A percentile compares a stretch with the other conserved stretches of the same genome.
Conservation (phyloP, 805 yeast genomes). For the Yamadazyma takamatsuzukensis region DNA sequence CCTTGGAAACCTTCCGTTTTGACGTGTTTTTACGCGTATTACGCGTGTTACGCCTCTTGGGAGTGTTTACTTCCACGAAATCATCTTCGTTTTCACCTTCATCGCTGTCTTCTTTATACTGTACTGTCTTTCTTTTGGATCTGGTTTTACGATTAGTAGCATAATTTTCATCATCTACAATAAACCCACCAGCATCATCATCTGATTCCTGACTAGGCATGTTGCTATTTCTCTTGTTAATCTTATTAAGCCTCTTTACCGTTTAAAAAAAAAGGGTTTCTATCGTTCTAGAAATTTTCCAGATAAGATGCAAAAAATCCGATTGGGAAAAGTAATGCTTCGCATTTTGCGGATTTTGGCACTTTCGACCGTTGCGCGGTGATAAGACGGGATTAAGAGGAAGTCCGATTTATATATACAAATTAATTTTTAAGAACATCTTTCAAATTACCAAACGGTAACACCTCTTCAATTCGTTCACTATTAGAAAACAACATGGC, state of each 20-base stretch:
- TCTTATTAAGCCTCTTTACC: no score
- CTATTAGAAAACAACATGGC: conserved; percentile 71
- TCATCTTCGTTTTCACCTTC: conserved; percentile 17
- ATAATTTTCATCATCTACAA: conserved; percentile 33
- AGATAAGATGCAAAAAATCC: no score
- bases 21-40: conserved; percentile 11
- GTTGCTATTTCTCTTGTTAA: no score
- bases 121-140: conserved; percentile 13
- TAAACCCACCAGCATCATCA: conserved; percentile 50
- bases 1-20: conserved; percentile 7
- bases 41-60: conserved; percentile 12
- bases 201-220: no score
- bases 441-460: conserved; percentile 69
- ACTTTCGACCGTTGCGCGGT: no score
- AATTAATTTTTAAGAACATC: conserved; percentile 62
- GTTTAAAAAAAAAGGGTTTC: no score
- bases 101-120: conserved; percentile 22
- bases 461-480: conserved; percentile 67
- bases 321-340: no score
- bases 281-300: no score
- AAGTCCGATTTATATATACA: no score
- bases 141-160: conserved; percentile 16
- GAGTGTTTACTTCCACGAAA: conserved; percentile 7
- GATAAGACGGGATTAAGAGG: no score
- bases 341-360: no score